Evolutionary conservation across 352 stramenopile genomes (phyloP), one percentile per base, ranked within the genome.

Genomic region (Phytophthora ramorum): DNA sequence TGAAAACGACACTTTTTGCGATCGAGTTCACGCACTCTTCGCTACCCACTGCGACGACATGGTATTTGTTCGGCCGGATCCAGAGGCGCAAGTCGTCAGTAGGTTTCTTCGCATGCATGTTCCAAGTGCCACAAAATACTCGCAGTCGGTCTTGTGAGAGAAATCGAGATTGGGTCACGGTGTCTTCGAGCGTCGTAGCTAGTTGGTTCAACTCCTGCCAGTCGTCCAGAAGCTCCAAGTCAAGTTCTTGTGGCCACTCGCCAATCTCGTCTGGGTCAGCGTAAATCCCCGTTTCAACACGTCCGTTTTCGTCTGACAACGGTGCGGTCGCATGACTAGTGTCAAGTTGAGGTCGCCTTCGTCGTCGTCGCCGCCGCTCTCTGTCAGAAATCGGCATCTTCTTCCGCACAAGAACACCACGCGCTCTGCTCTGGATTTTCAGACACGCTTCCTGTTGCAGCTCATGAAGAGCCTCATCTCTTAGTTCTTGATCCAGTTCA

Each of bases 1-100:
- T 94, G 59, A 98, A 98, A 24, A 98, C 90, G 53, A 98, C 93
- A 19, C 86, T 97, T 51, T 96, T 93, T 12, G 90, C 87, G 57
- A 98, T 98, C 9, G 83, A 95, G 50, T 96, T 84, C 38, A 98
- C 95, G 66, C 95, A 98, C 69, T 99, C 97, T 72, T 99, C 95
- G 10, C 90, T 97, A 3, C 92, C 92, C 5, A 98, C 69, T 1
- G 81, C 89, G 24, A 97, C 76, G 34, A 98, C 76, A 49, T 98
- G 92, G 64, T 93, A 98, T 41, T 79, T 78, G 50, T 89, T 91
- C n/a, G 73, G 53, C 5, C 73, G 74, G 53, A 97, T 91, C 71
- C 93, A 92, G 30, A 80, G 62, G 7, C 73, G 72, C 52, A 96
- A 62, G 19, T 90, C 73, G 38, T 89, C 79, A 2, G 48, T 66